A percentile compares a stretch with the other conserved stretches of the same genome.
Evolutionary conservation across 2,329 filamentous ascomycete species (phyloP).

Genomic region (Colletotrichum theobromicola): DNA sequence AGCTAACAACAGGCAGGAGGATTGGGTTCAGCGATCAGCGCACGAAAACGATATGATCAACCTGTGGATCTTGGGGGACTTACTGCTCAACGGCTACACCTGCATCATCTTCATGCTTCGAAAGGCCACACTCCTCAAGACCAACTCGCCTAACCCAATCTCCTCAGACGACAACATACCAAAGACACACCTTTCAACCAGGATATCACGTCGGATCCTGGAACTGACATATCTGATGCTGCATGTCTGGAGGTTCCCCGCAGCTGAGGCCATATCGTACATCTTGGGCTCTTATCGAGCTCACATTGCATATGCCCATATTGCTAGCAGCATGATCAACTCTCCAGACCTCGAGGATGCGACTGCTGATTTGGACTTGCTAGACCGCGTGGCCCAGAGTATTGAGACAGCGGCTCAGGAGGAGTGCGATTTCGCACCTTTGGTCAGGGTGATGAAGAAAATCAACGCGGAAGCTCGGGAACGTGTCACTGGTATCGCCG

Average conservation of each 20-base stretch:
- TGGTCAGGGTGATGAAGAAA: neutral
- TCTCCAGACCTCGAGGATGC: neutral
- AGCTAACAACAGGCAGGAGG: constrained; percentile 19
- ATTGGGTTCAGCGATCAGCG: constrained; percentile 28
- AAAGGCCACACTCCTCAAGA: constrained; percentile 24
- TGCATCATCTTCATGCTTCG: constrained; percentile 39
- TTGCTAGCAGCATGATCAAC: neutral
- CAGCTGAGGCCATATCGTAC: neutral
- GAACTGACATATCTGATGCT: constrained; percentile 2
- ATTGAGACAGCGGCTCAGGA: neutral
- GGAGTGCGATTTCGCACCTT: constrained; percentile 1
- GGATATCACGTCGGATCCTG: constrained; percentile 1
- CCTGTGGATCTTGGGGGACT: constrained; percentile 30
- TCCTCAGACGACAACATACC: constrained; percentile 3
- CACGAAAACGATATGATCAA: constrained; percentile 24
- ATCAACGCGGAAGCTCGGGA: neutral
- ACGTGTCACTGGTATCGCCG: neutral
- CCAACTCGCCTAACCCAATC: neutral
- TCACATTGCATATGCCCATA: neutral
- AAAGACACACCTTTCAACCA: neutral
- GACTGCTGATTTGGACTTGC: neutral
- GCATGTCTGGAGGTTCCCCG: neutral
- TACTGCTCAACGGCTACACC: constrained; percentile 32
- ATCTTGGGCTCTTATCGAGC: neutral
- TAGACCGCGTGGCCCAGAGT: constrained; percentile 1